A percentile compares a stretch with the other conserved stretches of the same genome.
These are phyloP conservation scores for Fonsecaea nubica DNA, from an alignment of 2,329 filamentous ascomycete genomes.

Conservation along the genomic window DNA sequence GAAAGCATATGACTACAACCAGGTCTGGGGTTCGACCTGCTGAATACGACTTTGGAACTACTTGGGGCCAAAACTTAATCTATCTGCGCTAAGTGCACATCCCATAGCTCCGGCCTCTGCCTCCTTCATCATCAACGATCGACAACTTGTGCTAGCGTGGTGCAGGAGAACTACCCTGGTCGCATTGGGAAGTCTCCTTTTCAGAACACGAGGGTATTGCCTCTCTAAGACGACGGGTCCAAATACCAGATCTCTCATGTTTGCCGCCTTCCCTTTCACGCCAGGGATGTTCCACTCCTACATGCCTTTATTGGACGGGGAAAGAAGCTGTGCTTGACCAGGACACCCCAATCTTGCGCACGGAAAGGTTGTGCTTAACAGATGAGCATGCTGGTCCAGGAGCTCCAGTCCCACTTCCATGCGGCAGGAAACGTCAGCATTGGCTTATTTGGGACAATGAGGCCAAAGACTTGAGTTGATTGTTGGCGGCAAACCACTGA, in stretches of 20 bases:
- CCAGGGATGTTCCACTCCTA: not conserved
- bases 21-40: not conserved
- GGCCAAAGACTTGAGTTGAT: not conserved
- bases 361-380: not conserved
- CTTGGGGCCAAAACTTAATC: not conserved
- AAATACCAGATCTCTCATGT: not conserved
- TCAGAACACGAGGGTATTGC: not conserved
- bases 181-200: not conserved
- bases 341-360: not conserved
- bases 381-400: not conserved
- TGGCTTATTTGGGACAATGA: not conserved
- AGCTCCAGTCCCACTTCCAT: not conserved
- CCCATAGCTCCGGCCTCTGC: not conserved
- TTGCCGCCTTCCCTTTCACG: not conserved
- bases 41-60: not conserved
- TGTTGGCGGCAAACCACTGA: not conserved
- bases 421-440: not conserved
- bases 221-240: not conserved
- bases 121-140: not conserved
- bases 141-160: not conserved
- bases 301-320: not conserved
- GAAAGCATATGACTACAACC: not conserved
- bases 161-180: not conserved
- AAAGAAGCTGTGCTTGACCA: not conserved
- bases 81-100: not conserved